Evolutionary conservation across 73 alveolate genomes (phyloP).

Genomic region (Tetrahymena borealis): DNA sequence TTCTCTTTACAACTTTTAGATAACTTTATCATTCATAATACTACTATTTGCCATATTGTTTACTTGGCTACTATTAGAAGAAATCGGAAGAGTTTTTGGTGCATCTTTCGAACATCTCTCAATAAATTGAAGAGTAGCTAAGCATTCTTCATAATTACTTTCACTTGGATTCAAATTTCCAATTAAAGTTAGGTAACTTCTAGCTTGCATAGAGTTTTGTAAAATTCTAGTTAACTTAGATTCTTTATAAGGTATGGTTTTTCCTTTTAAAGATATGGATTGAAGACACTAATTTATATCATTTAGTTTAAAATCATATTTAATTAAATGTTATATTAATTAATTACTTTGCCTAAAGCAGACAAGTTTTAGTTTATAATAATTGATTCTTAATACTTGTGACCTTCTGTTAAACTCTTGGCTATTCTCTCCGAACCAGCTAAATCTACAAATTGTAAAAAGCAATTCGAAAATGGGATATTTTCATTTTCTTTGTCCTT

Average conservation of each 20-base stretch:
- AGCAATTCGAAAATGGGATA: background rate
- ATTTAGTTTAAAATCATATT: background rate
- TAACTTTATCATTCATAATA: slow-evolving; percentile 6
- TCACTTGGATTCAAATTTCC: slow-evolving; percentile 37
- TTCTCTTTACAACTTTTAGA: slow-evolving; percentile 17
- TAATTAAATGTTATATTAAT: background rate
- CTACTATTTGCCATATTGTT: background rate
- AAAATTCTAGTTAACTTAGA: background rate
- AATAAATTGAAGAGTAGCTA: slow-evolving; percentile 24
- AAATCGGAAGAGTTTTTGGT: background rate
- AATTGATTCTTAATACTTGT: slow-evolving; percentile 33
- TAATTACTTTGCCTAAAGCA: background rate
- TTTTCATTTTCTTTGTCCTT: background rate
- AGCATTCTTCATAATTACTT: slow-evolving; percentile 41
- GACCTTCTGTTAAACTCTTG: slow-evolving; percentile 36
- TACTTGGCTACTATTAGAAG: background rate
- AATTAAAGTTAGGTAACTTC: slow-evolving; percentile 18
- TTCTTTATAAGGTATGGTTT: background rate
- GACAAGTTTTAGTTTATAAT: slow-evolving; percentile 4
- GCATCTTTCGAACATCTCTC: slow-evolving; percentile 35
- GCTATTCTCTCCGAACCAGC: slow-evolving; percentile 52
- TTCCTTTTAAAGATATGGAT: background rate
- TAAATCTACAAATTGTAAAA: slow-evolving; percentile 36
- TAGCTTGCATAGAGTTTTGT: slow-evolving; percentile 14
- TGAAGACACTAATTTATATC: background rate